Evolutionary conservation across 345 rosid genomes (phyloP).

Genomic region (Geranium rotundifolium): DNA sequence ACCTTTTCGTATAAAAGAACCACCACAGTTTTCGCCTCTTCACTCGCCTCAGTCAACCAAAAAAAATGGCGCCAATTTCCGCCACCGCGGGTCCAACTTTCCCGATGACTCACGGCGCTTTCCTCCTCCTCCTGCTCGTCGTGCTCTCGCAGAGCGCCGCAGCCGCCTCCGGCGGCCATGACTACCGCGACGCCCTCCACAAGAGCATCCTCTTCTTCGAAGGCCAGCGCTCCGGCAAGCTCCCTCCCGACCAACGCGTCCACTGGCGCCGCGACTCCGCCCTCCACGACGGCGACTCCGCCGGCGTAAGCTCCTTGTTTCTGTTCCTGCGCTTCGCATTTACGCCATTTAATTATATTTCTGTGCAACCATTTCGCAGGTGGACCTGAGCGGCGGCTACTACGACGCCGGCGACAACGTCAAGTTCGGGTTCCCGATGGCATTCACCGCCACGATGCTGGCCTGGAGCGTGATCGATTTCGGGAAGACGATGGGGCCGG

Average conservation of each 20-base stretch:
- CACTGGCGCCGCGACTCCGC: slow-evolving; percentile 72
- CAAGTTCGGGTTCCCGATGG: slow-evolving; percentile 92
- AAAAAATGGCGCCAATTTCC: no score
- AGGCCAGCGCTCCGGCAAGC: slow-evolving; percentile 81
- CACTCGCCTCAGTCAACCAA: no score
- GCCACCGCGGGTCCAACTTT: no score
- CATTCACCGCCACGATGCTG: slow-evolving; percentile 83
- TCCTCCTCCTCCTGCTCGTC: no score
- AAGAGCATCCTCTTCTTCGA: slow-evolving; percentile 78
- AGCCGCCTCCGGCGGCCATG: no score
- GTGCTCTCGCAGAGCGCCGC: no score
- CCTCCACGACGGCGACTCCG: slow-evolving; percentile 56
- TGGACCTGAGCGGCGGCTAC: slow-evolving; percentile 80
- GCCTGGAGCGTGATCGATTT: slow-evolving; percentile 83
- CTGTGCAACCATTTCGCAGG: slow-evolving; percentile 21
- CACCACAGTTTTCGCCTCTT: no score
- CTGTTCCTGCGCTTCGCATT: neutral
- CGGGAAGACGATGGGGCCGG: slow-evolving; percentile 58
- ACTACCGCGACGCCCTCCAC: slow-evolving; percentile 68
- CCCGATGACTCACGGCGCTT: no score
- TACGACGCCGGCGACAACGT: slow-evolving; percentile 92
- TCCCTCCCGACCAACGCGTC: slow-evolving; percentile 40
- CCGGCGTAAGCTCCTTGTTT: slow-evolving; percentile 27
- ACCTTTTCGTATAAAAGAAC: no score
- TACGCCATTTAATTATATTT: no score